Conservation (phyloP, 2,329 filamentous ascomycete genomes). For the Botrytis porri region DNA sequence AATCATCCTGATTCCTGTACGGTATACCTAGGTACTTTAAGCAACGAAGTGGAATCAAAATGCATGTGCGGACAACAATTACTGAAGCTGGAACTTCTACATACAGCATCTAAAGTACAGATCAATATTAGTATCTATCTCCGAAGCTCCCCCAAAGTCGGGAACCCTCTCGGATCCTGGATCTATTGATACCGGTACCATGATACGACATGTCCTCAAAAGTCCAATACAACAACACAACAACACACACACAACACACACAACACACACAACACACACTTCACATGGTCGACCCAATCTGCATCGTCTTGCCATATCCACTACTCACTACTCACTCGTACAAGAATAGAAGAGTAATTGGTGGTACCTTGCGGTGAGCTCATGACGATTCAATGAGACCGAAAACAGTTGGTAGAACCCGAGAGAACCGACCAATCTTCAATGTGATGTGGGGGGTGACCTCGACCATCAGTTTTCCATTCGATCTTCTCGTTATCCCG, state of each 20-base stretch:
- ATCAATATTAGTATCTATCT: background rate
- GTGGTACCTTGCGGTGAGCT: conserved; percentile 11
- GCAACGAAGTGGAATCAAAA: conserved; percentile 12
- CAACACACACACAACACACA: background rate
- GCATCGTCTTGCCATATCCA: conserved; percentile 2
- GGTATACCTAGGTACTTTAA: background rate
- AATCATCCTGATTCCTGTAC: too few relatives aligned
- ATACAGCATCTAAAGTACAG: conserved; percentile 8
- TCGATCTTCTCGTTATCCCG: conserved; percentile 9
- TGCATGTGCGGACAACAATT: conserved; percentile 13
- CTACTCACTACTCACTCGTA: background rate
- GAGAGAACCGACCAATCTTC: background rate
- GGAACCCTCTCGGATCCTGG: background rate
- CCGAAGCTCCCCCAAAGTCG: background rate
- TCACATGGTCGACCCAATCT: background rate
- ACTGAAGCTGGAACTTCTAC: conserved; percentile 14
- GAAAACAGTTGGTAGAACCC: conserved; percentile 1
- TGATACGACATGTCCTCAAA: background rate
- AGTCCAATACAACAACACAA: background rate
- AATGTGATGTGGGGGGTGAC: background rate
- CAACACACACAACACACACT: background rate
- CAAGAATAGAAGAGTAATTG: background rate
- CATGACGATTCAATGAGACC: conserved; percentile 6
- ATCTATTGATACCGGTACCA: background rate
- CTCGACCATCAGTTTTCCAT: conserved; percentile 4